Conservation (phyloP, 352 stramenopile genomes). For the Pythium catenulatum region DNA sequence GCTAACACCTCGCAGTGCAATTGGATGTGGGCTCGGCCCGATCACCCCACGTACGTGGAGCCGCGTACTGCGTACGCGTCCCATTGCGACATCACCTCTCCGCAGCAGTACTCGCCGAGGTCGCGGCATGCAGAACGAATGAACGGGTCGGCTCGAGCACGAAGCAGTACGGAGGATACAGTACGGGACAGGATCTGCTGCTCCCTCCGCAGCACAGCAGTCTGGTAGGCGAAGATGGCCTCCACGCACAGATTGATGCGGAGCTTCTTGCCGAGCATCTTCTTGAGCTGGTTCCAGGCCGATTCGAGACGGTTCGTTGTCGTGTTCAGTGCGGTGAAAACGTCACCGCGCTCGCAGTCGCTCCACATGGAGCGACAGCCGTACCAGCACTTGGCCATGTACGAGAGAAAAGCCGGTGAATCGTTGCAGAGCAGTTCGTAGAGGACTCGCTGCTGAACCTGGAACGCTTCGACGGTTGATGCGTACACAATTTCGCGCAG, state of each 20-base stretch:
- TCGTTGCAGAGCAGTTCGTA: not conserved
- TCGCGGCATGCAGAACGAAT: not conserved
- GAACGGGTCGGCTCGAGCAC: not conserved
- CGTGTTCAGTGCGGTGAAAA: not conserved
- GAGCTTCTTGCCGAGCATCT: not conserved
- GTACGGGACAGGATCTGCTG: not conserved
- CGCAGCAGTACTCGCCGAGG: not conserved
- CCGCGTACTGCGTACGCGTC: not conserved
- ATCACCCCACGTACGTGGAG: too few species aligned
- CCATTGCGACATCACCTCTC: not conserved
- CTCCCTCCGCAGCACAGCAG: not conserved
- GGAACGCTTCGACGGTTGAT: not conserved
- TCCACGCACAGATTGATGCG: not conserved
- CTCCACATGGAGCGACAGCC: constrained; percentile 15
- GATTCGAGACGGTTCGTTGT: not conserved
- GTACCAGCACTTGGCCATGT: constrained; percentile 27
- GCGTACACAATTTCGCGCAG: constrained; percentile 2
- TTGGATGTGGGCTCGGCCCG: too few species aligned
- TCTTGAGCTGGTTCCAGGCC: not conserved
- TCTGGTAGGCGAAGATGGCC: not conserved
- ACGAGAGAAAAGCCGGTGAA: not conserved
- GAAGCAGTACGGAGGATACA: not conserved
- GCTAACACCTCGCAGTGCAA: too few species aligned
- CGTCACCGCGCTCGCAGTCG: not conserved
- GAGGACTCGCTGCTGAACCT: not conserved